These are phyloP conservation scores for Tilletia setariae DNA, from an alignment of 1,284 basidiomycete genomes.

Conservation along the genomic window DNA sequence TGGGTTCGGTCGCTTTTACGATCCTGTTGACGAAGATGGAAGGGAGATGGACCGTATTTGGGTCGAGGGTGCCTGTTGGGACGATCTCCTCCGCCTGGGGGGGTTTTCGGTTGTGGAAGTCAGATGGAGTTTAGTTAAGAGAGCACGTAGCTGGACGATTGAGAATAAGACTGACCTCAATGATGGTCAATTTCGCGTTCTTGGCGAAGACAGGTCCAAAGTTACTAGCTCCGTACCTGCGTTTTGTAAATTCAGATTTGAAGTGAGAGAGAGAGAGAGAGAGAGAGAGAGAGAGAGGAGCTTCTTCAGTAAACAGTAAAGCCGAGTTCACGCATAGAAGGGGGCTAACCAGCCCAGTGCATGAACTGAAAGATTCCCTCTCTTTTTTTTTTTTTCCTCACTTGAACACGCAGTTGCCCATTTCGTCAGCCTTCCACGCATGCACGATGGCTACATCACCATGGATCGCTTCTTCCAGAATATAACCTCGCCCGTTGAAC, in stretches of 20 bases:
- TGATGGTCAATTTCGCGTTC: constrained; percentile 83
- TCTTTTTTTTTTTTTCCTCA: too few relatives aligned
- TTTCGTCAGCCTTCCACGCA: constrained; percentile 92
- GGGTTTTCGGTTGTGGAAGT: too few relatives aligned
- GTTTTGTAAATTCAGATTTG: too few relatives aligned
- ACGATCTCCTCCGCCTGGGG: constrained; percentile 91
- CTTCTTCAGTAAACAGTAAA: too few relatives aligned
- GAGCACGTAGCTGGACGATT: too few relatives aligned
- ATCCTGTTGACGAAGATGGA: constrained; percentile 80
- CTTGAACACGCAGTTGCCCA: constrained; percentile 57
- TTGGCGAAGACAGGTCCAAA: constrained; percentile 82
- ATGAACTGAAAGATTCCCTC: too few relatives aligned
- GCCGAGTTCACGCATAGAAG: too few relatives aligned
- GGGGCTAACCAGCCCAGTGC: too few relatives aligned
- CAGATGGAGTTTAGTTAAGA: too few relatives aligned
- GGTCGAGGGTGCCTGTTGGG: constrained; percentile 75
- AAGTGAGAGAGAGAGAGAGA: too few relatives aligned
- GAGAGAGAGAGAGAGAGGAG: too few relatives aligned
- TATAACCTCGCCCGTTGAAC: constrained; percentile 76
- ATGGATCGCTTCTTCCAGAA: constrained; percentile 80
- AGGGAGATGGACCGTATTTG: constrained; percentile 68
- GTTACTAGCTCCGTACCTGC: constrained; percentile 82
- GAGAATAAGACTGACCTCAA: constrained; percentile 65
- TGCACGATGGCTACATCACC: constrained; percentile 85
- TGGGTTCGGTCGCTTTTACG: constrained; percentile 64